A percentile compares a stretch with the other conserved stretches of the same genome.
Evolutionary conservation across 345 rosid genomes (phyloP).

Genomic region (Gossypium longicalyx): DNA sequence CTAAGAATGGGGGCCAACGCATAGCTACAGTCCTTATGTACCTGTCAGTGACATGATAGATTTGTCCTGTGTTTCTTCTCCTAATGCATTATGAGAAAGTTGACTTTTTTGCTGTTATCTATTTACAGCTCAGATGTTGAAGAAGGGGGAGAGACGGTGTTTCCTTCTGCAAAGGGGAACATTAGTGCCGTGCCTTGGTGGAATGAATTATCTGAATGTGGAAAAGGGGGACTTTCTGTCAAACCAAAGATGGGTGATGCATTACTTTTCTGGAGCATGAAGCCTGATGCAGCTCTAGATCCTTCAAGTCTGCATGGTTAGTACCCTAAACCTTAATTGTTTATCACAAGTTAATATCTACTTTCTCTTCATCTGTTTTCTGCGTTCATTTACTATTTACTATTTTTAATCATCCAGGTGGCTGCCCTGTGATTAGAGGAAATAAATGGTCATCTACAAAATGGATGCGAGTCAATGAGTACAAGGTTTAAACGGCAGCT

Average conservation of each 20-base stretch:
- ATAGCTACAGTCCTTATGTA: conserved; percentile 95
- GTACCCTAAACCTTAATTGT: conserved; percentile 15
- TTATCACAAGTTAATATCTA: neutral
- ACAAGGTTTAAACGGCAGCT: conserved; percentile 37
- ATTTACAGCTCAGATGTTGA: conserved; percentile 85
- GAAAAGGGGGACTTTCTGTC: conserved; percentile 75
- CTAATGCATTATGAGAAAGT: conserved; percentile 2
- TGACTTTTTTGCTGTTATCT: conserved; percentile 8
- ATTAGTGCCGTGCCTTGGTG: conserved; percentile 83
- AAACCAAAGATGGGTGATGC: conserved; percentile 98
- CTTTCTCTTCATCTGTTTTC: neutral
- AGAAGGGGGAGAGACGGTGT: conserved; percentile 96
- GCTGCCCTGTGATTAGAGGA: conserved; percentile 87
- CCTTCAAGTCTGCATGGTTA: conserved; percentile 90
- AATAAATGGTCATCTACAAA: conserved; percentile 98
- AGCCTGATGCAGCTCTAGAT: conserved; percentile 75
- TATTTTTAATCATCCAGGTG: conserved; percentile 46
- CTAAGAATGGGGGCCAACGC: conserved; percentile 92
- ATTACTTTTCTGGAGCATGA: conserved; percentile 96
- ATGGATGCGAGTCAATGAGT: conserved; percentile 84
- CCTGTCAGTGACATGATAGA: conserved; percentile 52
- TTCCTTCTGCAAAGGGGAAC: conserved; percentile 87
- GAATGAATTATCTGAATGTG: conserved; percentile 84
- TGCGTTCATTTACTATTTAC: conserved; percentile 1
- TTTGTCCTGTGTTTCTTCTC: neutral